Evolutionary conservation across 164 flowering plant genomes (phyloP), one percentile per base, ranked within the genome.

Genomic region (Piper longum): DNA sequence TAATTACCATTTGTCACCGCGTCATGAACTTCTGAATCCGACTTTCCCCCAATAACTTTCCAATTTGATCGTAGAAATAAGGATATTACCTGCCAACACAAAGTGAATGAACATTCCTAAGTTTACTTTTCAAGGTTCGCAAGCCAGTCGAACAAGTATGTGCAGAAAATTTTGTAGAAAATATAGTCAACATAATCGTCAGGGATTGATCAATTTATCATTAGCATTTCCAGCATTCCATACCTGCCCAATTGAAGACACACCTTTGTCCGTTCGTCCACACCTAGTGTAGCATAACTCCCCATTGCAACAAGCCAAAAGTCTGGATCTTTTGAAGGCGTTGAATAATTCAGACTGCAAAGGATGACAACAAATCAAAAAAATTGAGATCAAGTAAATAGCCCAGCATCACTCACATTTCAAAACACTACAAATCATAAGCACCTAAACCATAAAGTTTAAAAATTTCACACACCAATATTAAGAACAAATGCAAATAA

Each of bases 221-320:
- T 13, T 1, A 5, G n/a, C 5, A 3, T 55, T 14, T 55, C 17
- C 57, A 55, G 16, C 17, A 8, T 8, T 8, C 1, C 48, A 44
- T 5, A 91, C 98, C 77, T 91, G 96, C 67, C 96, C 96, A 78
- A 79, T 77, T 61, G 98, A 81, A 17, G 98, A 91, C 51, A 91
- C 98, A 13, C 96, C 98, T 70, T 81, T 91, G 74, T 91, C 98
- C 65, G 98, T 91, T 77, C 98, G 82, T 52, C 98, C 98, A 75
- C 98, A 91, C 78, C 98, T 84, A 42, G 96, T 82, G 78, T 91
- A 91, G 43, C 66, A 73, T 63, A 71, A 65, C 48, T 82, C 83
- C 73, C 81, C 78, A 73, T 80, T 88, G 62, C 81, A 83, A 71
- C 89, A 80, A 72, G 80, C 76, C 74, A 85, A 74, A 65, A 91